A percentile compares a stretch with the other conserved stretches of the same genome.
Conservation (phyloP, 2,329 filamentous ascomycete genomes). For the Hawksworthiomyces lignivorus region DNA sequence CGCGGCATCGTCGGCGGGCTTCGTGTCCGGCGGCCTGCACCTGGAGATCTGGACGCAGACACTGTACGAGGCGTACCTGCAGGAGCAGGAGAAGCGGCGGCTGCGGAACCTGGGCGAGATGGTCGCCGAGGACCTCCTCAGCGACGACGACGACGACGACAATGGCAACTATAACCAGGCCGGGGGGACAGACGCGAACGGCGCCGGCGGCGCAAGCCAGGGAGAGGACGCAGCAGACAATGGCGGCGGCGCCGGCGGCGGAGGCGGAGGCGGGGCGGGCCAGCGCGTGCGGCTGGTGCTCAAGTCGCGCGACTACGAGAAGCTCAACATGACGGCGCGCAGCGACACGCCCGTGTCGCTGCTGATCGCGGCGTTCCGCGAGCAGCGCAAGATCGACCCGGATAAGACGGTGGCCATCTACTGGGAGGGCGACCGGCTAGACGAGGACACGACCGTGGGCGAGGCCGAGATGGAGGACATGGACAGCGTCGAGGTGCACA, state of each 20-base stretch:
- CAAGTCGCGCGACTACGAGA: slow-evolving; percentile 42
- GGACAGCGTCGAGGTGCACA: slow-evolving; percentile 67
- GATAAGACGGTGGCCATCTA: slow-evolving; percentile 52
- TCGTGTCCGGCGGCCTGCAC: slow-evolving; percentile 50
- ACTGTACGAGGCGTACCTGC: slow-evolving; percentile 42
- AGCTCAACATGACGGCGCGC: slow-evolving; percentile 43
- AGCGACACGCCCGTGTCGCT: slow-evolving; percentile 52
- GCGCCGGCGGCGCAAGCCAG: background rate
- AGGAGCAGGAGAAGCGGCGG: slow-evolving; percentile 40
- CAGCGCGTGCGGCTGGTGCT: slow-evolving; percentile 41
- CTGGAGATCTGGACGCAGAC: slow-evolving; percentile 71
- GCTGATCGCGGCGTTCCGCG: slow-evolving; percentile 55
- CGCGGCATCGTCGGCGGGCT: slow-evolving; percentile 23
- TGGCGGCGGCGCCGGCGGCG: background rate
- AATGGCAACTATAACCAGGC: slow-evolving; percentile 17
- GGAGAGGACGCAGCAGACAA: background rate
- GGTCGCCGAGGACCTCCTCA: slow-evolving; percentile 9
- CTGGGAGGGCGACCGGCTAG: slow-evolving; percentile 70
- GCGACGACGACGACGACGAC: slow-evolving; percentile 25
- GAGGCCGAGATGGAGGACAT: slow-evolving; percentile 67
- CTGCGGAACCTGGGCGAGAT: slow-evolving; percentile 34
- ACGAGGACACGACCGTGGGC: slow-evolving; percentile 50
- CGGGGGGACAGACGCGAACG: slow-evolving; percentile 10
- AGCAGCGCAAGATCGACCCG: slow-evolving; percentile 40
- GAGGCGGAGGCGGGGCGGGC: slow-evolving; percentile 11